Evolutionary conservation across 2,329 filamentous ascomycete genomes (phyloP), one percentile per base, ranked within the genome.

Genomic region (Pseudogymnoascus sp.): DNA sequence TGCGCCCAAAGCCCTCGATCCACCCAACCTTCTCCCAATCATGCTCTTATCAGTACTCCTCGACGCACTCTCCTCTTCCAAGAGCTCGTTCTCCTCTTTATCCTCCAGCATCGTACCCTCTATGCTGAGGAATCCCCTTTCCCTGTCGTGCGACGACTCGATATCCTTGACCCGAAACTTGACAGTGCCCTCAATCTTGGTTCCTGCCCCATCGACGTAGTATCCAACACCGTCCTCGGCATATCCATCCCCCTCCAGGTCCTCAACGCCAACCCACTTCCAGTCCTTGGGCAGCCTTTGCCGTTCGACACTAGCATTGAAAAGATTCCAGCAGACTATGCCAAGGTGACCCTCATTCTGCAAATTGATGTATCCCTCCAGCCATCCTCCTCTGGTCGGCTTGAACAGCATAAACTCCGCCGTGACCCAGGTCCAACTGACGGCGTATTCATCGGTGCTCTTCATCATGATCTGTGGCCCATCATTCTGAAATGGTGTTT

Each of bases 271-370:
- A 13, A 90, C 79, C 87, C 90, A 97, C 63, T 77, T 83, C 94
- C 92, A 99, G 21, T 82, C 80, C 12, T 76, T 73, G 0, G 94
- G 94, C 13, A 99, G 77, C 34, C 89, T 80, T 62, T 82, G 82
- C 19, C 86, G 80, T 67, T 92, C 88, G 62, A 99, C 89, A 41
- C 87, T 90, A 1, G 92, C 89, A 66, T 94, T 95, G 79, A 97
- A 97, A 65, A 90, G 83, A 72, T 92, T 92, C 74, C 90, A 92
- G 71, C 90, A 94, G 9, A 95, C 84, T 2, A 96, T 82, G 18
- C 92, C 92, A 5, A 99, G 80, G 69, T 96, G 90, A 5, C 90
- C 90, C 66, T 94, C 89, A 55, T 88, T 92, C 70, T 95, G 90
- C 28, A 96, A 78, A 68, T 92, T 94, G 60, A 96, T 82, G 65